A percentile compares a stretch with the other conserved stretches of the same genome.
Conservation (phyloP, 805 yeast species). For the Zygosaccharomyces rouxii region DNA sequence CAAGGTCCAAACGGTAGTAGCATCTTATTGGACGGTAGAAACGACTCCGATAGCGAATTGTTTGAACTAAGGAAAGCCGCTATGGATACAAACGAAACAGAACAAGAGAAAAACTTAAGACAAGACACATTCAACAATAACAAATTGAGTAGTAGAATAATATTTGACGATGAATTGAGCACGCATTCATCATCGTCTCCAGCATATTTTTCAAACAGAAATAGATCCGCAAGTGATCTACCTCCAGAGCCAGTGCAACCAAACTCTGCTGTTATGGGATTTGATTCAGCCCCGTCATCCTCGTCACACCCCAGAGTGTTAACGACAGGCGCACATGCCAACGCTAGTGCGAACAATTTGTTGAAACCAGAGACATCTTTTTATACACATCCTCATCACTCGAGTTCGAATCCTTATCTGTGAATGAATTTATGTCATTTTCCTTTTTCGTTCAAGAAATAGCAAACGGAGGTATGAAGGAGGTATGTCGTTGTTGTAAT, state of each 20-base stretch:
- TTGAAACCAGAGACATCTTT: slow-evolving; percentile 34
- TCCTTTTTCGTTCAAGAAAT: too few species aligned
- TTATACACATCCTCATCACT: slow-evolving; percentile 15
- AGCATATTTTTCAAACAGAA: slow-evolving; percentile 8
- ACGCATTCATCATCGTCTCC: slow-evolving; percentile 12
- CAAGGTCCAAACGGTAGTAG: slow-evolving; percentile 34
- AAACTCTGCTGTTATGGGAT: slow-evolving; percentile 29
- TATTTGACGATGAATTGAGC: slow-evolving; percentile 20
- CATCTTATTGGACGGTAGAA: slow-evolving; percentile 19
- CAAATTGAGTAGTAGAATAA: slow-evolving; percentile 10
- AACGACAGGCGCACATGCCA: slow-evolving; percentile 11
- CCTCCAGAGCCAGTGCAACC: slow-evolving; percentile 27
- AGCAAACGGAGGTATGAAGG: not conserved
- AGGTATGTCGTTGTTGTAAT: not conserved
- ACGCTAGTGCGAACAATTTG: slow-evolving; percentile 17
- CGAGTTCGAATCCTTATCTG: slow-evolving; percentile 17
- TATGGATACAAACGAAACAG: slow-evolving; percentile 35
- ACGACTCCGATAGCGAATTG: slow-evolving; percentile 31
- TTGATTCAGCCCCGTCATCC: slow-evolving; percentile 9
- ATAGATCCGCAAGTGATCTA: slow-evolving; percentile 5
- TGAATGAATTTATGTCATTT: slow-evolving; percentile 1
- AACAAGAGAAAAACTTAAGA: slow-evolving; percentile 26
- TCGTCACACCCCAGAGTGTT: slow-evolving; percentile 18
- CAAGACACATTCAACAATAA: slow-evolving; percentile 21
- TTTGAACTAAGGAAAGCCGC: slow-evolving; percentile 37